Evolutionary conservation across 2,329 filamentous ascomycete species (phyloP).

Genomic region (Diaporthe amygdali): DNA sequence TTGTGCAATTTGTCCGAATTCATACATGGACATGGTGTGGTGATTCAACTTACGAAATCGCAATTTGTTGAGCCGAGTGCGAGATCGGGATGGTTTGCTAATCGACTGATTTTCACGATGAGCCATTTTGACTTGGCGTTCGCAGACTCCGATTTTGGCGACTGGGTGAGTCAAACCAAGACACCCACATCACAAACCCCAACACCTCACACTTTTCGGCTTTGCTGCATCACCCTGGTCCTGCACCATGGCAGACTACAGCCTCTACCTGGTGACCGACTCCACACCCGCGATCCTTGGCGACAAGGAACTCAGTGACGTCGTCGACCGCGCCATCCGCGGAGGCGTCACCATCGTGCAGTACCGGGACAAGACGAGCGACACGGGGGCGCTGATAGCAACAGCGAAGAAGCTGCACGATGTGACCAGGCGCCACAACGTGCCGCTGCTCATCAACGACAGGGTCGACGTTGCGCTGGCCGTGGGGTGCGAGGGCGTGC

Average conservation of each 20-base stretch:
- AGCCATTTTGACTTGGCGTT: conserved; percentile 2
- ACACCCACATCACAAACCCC: background rate
- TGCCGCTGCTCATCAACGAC: conserved; percentile 93
- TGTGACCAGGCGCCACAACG: conserved; percentile 68
- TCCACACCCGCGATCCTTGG: conserved; percentile 86
- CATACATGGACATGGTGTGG: background rate
- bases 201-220: background rate
- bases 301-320: conserved; percentile 67
- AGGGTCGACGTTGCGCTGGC: conserved; percentile 87
- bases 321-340: conserved; percentile 77
- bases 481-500: conserved; percentile 87
- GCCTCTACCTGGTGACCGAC: conserved; percentile 91
- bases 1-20: no score
- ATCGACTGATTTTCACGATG: background rate
- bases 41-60: background rate
- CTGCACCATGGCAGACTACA: conserved; percentile 65
- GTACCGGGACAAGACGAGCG: conserved; percentile 85
- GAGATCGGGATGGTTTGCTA: background rate
- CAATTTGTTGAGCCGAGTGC: background rate
- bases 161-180: background rate
- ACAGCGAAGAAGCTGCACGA: conserved; percentile 74
- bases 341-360: conserved; percentile 89
- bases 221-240: background rate
- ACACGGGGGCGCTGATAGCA: conserved; percentile 73
- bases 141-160: background rate